phyloP scores from a whole-genome alignment of 495 filamentous ascomycete species.

The Penicillium canescens region DNA sequence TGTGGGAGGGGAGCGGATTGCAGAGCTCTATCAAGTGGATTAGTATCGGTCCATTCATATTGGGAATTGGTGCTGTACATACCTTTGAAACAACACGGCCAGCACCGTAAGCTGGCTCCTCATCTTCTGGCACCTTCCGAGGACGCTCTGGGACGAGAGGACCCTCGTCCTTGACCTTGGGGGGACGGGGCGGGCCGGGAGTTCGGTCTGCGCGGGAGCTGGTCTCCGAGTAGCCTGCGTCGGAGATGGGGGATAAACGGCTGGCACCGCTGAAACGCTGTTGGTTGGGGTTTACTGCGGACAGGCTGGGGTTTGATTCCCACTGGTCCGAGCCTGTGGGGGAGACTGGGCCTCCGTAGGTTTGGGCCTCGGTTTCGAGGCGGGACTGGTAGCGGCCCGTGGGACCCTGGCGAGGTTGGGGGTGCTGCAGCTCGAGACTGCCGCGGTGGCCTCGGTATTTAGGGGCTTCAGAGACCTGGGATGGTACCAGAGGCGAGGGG shows the following conservation, averaged over 20 bases:
- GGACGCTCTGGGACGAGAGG: constrained; percentile 52
- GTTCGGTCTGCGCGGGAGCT: constrained; percentile 27
- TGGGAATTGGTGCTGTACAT: constrained; percentile 15
- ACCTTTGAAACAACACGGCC: constrained; percentile 47
- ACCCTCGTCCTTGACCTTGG: constrained; percentile 54
- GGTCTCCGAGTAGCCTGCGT: constrained; percentile 50
- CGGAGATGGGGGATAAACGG: constrained; percentile 54
- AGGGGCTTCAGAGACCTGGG: constrained; percentile 73
- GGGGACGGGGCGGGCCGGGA: constrained; percentile 50
- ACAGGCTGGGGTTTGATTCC: constrained; percentile 59
- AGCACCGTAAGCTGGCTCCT: constrained; percentile 33
- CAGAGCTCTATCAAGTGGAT: constrained; percentile 30
- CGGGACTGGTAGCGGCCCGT: constrained; percentile 79
- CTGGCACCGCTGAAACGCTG: constrained; percentile 48
- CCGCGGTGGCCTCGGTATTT: constrained; percentile 91
- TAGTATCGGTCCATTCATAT: neutral
- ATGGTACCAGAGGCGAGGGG: constrained; percentile 62
- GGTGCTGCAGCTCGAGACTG: constrained; percentile 85
- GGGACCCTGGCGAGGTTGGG: constrained; percentile 82
- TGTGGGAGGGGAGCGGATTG: constrained; percentile 46
- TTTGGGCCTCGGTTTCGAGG: constrained; percentile 76
- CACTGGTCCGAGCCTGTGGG: constrained; percentile 70
- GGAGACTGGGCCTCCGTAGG: constrained; percentile 64
- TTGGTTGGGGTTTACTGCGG: constrained; percentile 36
- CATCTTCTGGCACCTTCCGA: constrained; percentile 41